phyloP scores from a whole-genome alignment of 371 early-diverging fungal genomes.

The Saksenaea vasiformis region DNA sequence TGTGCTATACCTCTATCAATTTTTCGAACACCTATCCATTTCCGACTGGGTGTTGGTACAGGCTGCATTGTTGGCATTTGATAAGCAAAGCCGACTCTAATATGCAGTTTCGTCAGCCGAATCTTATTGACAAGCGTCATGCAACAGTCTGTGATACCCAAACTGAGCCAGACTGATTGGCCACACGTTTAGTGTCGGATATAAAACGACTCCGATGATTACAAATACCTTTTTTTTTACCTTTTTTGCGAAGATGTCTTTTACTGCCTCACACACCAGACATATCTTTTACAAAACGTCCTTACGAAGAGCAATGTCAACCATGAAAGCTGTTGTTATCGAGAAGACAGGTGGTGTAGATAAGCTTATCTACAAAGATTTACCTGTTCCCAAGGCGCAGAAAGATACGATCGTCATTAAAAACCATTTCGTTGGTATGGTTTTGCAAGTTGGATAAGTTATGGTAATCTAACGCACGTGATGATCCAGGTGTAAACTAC shows the following conservation, averaged over 20 bases:
- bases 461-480: not conserved
- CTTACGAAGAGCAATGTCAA: slow-evolving; percentile 36
- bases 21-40: too few relatives aligned
- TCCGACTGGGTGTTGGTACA: too few relatives aligned
- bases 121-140: too few relatives aligned
- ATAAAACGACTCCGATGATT: too few relatives aligned
- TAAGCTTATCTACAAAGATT: slow-evolving; percentile 61
- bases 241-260: not conserved
- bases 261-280: not conserved
- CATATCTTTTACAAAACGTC: not conserved
- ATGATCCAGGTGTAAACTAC: slow-evolving; percentile 73
- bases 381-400: slow-evolving; percentile 49
- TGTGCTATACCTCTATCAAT: too few relatives aligned
- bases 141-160: too few relatives aligned
- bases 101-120: too few relatives aligned
- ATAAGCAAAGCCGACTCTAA: too few relatives aligned
- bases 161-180: too few relatives aligned
- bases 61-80: too few relatives aligned
- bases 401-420: slow-evolving; percentile 72
- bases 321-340: slow-evolving; percentile 76
- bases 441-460: not conserved
- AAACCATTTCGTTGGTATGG: slow-evolving; percentile 69
- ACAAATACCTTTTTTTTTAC: too few relatives aligned
- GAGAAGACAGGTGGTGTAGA: slow-evolving; percentile 71
- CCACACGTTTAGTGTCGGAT: too few relatives aligned